Evolutionary conservation across 345 rosid genomes (phyloP).

Genomic region (Nasturtium officinale): DNA sequence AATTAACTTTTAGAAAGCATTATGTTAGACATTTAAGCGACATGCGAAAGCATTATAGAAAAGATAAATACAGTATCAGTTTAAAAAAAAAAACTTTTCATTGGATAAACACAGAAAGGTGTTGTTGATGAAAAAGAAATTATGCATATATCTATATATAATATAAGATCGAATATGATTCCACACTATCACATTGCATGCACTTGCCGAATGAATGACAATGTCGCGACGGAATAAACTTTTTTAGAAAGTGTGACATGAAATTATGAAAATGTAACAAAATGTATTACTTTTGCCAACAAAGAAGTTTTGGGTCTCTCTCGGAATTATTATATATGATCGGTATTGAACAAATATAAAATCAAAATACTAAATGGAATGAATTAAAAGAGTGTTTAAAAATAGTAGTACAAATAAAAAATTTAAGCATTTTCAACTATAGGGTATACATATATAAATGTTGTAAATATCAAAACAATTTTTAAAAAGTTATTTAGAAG

Average conservation of each 20-base stretch:
- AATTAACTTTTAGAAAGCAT: too few relatives aligned
- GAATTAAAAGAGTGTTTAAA: background rate
- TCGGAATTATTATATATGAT: background rate
- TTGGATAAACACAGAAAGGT: background rate
- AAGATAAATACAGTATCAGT: too few relatives aligned
- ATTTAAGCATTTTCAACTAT: background rate
- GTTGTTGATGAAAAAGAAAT: background rate
- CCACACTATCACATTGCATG: background rate
- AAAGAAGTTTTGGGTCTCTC: background rate
- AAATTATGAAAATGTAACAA: background rate
- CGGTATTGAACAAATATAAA: background rate
- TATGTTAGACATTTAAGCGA: too few relatives aligned
- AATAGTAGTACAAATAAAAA: background rate
- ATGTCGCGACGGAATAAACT: background rate
- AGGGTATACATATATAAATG: background rate
- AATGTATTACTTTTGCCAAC: too few relatives aligned
- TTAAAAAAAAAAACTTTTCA: too few relatives aligned
- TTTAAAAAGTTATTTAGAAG: background rate
- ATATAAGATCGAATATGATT: constrained; percentile 23
- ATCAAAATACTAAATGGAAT: background rate
- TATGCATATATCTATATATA: background rate
- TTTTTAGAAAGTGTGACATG: background rate
- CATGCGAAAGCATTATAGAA: too few relatives aligned
- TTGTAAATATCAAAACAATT: background rate
- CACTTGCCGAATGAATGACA: constrained; percentile 16